phyloP scores from a whole-genome alignment of 257 asterid genomes.

The Salvia hispanica region DNA sequence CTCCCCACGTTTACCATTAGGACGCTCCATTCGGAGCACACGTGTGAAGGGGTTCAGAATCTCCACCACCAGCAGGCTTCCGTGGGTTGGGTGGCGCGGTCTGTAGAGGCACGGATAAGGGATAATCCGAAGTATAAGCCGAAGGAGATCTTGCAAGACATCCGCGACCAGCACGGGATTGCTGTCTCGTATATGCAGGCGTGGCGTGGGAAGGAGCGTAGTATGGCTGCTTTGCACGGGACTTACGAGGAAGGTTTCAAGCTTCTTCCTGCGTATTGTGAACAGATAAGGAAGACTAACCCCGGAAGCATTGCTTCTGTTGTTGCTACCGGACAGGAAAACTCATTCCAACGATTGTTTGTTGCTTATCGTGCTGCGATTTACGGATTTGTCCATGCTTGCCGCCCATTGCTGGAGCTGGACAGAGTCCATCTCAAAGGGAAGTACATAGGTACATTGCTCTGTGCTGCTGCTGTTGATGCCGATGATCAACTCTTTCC shows the following conservation, averaged over 20 bases:
- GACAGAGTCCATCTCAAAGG: conserved; percentile 93
- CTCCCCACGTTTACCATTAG: conserved; percentile 80
- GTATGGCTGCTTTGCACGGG: conserved; percentile 97
- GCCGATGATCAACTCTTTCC: conserved; percentile 87
- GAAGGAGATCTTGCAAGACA: conserved; percentile 89
- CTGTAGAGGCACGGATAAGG: conserved; percentile 81
- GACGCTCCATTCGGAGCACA: no score
- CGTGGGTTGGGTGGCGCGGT: conserved; percentile 96
- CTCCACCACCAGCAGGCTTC: conserved; percentile 97
- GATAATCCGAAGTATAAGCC: conserved; percentile 94
- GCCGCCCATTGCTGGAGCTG: conserved; percentile 89
- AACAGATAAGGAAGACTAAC: conserved; percentile 88
- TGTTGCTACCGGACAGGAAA: conserved; percentile 74
- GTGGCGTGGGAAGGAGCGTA: conserved; percentile 96
- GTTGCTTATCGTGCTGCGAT: conserved; percentile 87
- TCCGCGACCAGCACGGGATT: conserved; percentile 86
- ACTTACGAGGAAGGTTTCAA: conserved; percentile 91
- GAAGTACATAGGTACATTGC: conserved; percentile 76
- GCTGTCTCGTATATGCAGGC: conserved; percentile 98
- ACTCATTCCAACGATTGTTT: conserved; percentile 79
- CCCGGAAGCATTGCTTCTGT: conserved; percentile 91
- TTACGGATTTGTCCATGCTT: conserved; percentile 85
- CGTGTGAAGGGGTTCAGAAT: conserved; percentile 85
- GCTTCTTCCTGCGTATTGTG: conserved; percentile 88
- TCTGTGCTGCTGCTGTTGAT: conserved; percentile 91